These are phyloP conservation scores for Phyllosticta capitalensis DNA, from an alignment of 2,329 filamentous ascomycete genomes.

Conservation along the genomic window DNA sequence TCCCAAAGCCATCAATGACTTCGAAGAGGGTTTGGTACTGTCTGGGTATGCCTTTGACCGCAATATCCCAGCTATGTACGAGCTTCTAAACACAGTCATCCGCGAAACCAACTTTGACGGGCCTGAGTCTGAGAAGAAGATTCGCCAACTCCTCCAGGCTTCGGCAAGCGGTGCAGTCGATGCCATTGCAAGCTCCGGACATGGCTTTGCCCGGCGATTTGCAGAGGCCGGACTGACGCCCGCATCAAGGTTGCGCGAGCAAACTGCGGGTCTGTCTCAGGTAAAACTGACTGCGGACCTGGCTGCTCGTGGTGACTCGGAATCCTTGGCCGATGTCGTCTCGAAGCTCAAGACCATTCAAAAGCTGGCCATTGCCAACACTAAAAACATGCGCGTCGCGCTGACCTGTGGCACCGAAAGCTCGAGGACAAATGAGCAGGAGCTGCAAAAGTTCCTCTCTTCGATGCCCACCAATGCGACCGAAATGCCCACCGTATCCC, in stretches of 20 bases:
- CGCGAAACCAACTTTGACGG: conserved; percentile 85
- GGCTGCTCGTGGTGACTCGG: conserved; percentile 59
- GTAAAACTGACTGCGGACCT: conserved; percentile 74
- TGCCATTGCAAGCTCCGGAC: conserved; percentile 81
- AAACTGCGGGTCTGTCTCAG: conserved; percentile 84
- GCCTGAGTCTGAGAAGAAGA: conserved; percentile 67
- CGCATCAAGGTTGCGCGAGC: conserved; percentile 64
- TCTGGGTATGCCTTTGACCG: conserved; percentile 81
- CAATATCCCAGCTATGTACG: conserved; percentile 85
- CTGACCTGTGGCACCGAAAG: conserved; percentile 78
- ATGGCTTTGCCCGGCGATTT: conserved; percentile 74
- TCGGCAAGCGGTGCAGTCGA: conserved; percentile 86
- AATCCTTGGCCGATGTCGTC: conserved; percentile 66
- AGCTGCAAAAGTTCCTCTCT: conserved; percentile 61
- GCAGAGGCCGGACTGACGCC: conserved; percentile 71
- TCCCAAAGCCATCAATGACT: conserved; percentile 59
- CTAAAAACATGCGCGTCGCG: conserved; percentile 63
- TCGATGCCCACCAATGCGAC: conserved; percentile 40
- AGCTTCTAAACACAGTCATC: conserved; percentile 70
- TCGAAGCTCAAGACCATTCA: conserved; percentile 80
- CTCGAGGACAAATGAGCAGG: conserved; percentile 57
- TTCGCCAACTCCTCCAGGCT: conserved; percentile 77
- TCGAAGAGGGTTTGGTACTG: conserved; percentile 73
- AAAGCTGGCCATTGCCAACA: conserved; percentile 59
- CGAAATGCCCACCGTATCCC: conserved; percentile 20